A percentile compares a stretch with the other conserved stretches of the same genome.
Conservation (phyloP, 1,284 basidiomycete species). For the Leucoagaricus sp. region DNA sequence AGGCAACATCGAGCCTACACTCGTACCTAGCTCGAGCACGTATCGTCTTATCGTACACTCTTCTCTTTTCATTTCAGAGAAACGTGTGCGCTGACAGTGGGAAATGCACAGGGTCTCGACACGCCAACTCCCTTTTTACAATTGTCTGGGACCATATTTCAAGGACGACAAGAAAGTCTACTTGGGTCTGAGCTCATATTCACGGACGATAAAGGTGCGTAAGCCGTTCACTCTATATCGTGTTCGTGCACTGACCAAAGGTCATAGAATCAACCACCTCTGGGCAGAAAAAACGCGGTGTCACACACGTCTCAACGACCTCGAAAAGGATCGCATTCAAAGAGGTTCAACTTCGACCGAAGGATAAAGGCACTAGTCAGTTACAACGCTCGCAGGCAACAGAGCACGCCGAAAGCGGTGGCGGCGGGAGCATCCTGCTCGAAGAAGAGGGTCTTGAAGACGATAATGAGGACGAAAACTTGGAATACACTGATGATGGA, state of each 20-base stretch:
- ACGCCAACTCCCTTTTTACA: constrained; percentile 74
- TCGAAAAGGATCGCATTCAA: constrained; percentile 66
- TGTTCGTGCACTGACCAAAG: constrained; percentile 26
- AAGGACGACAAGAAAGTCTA: constrained; percentile 63
- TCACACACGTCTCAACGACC: constrained; percentile 56
- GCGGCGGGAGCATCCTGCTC: not conserved
- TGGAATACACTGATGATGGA: not conserved
- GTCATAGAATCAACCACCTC: not conserved
- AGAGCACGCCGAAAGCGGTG: not conserved
- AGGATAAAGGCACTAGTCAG: constrained; percentile 19
- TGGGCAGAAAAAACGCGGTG: constrained; percentile 46
- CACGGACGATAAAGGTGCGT: constrained; percentile 60
- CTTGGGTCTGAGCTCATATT: constrained; percentile 76
- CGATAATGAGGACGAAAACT: not conserved
- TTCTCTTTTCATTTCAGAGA: not conserved
- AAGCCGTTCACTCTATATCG: not conserved
- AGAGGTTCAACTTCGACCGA: constrained; percentile 56
- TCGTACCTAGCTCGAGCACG: constrained; percentile 65
- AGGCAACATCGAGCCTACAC: constrained; percentile 67
- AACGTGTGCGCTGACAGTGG: not conserved
- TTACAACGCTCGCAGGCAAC: not conserved
- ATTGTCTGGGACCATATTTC: constrained; percentile 69
- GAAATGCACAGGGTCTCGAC: constrained; percentile 60
- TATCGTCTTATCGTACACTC: constrained; percentile 70
- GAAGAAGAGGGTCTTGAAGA: not conserved